Evolutionary conservation across 768 basidiomycete genomes (phyloP).

Genomic region (Hericium rajendrae): DNA sequence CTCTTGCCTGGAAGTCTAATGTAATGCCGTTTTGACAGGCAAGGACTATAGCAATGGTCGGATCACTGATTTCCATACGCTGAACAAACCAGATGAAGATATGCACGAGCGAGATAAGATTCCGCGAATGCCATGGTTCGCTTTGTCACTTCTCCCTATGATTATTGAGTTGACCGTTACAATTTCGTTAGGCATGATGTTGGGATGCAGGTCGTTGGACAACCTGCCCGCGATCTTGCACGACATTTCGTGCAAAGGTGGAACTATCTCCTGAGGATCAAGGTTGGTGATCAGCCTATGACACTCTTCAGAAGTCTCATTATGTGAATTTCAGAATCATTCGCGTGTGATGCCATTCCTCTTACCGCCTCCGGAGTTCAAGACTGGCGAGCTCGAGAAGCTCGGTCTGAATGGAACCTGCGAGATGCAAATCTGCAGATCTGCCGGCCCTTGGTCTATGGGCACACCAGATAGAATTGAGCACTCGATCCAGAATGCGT

Average conservation of each 20-base stretch:
- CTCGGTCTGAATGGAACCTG: conserved; percentile 90
- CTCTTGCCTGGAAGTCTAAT: neutral
- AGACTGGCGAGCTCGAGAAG: conserved; percentile 61
- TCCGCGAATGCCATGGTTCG: conserved; percentile 94
- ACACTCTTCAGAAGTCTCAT: neutral
- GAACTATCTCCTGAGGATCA: conserved; percentile 36
- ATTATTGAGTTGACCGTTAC: neutral
- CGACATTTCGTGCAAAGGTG: conserved; percentile 92
- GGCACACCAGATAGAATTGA: conserved; percentile 81
- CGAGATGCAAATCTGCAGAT: conserved; percentile 94
- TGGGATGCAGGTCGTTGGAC: conserved; percentile 90
- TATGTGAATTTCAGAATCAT: conserved; percentile 56
- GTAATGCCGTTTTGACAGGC: conserved; percentile 34
- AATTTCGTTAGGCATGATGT: conserved; percentile 77
- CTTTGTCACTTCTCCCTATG: neutral
- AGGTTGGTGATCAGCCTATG: conserved; percentile 41
- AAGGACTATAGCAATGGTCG: conserved; percentile 95
- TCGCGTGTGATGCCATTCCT: conserved; percentile 88
- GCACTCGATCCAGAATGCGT: conserved; percentile 91
- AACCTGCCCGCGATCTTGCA: conserved; percentile 88
- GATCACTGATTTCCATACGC: conserved; percentile 71
- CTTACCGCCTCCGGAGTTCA: conserved; percentile 89
- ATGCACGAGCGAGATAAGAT: conserved; percentile 89
- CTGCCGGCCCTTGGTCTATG: conserved; percentile 93
- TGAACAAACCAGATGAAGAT: conserved; percentile 88